Evolutionary conservation across 768 basidiomycete species (phyloP), one percentile per base, ranked within the genome.

Genomic region (Pulveroboletus ravenelii): DNA sequence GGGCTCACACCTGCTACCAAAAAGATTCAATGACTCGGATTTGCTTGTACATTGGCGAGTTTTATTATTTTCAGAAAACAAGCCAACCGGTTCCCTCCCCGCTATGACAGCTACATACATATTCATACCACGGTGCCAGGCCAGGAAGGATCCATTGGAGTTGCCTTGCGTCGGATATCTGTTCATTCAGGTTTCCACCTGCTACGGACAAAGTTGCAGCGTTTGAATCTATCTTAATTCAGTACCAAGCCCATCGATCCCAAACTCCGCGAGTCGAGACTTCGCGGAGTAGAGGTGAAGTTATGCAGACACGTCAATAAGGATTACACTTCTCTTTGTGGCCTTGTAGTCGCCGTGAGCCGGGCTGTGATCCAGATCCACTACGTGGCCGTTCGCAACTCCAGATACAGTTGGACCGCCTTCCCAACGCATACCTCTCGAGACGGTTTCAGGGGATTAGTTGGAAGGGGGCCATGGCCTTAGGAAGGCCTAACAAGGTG

Each of bases 221-320:
- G 14, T 45, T 20, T 41, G 14, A 12, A 35, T 38, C 38, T 7
- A 38, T 37, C 41, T 53, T 32, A 40, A 32, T 40, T 34, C 55
- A 27, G 23, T 32, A 36, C 18, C 12, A n/a, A 14, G 6, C 30
- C 15, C 25, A 25, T 49, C 38, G 39, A 40, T 47, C 50, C 52
- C 31, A 52, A 64, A 63, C 62, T 63, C 62, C 62, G 62, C 62
- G 62, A 64, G 40, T 35, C 40, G 5, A 27, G 6, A 27, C 37
- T n/a, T 53, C 61, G 61, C 61, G 61, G 61, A 62, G 62, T 62
- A 27, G 52, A n/a, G 44, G 62, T 62, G 18, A 50, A n/a, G 44
- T n/a, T 40, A 43, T 52, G 15, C 20, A 27, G n/a, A 17, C 27
- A 41, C 7, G 30, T 17, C 36, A 41, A 35, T 45, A 20, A 34